Conservation (phyloP, 2,329 filamentous ascomycete genomes). For the Didymella arachidicola region DNA sequence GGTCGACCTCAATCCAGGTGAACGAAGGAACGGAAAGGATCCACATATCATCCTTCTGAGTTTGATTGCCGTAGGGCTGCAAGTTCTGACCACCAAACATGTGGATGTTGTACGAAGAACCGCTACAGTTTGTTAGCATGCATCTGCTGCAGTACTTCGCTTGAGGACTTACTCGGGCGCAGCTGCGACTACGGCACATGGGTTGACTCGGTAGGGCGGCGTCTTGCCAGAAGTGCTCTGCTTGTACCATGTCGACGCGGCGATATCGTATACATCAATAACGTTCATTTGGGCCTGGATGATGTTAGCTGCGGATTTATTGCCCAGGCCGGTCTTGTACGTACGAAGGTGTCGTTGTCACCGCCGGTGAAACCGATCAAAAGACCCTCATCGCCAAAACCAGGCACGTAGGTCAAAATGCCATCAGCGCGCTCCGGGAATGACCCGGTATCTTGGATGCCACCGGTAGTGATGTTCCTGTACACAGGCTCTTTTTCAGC, state of each 20-base stretch:
- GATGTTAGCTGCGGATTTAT: constrained; percentile 16
- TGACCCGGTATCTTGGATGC: constrained; percentile 69
- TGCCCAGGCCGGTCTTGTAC: constrained; percentile 23
- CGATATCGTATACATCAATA: constrained; percentile 83
- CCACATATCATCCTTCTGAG: constrained; percentile 77
- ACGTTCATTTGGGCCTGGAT: constrained; percentile 69
- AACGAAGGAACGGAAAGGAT: constrained; percentile 81
- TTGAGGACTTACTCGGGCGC: constrained; percentile 64
- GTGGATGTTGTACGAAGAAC: constrained; percentile 78
- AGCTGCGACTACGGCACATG: constrained; percentile 75
- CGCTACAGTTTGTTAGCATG: constrained; percentile 49
- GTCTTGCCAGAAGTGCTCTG: constrained; percentile 70
- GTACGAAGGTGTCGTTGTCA: constrained; percentile 69
- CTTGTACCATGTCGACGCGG: constrained; percentile 73
- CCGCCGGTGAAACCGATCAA: constrained; percentile 81
- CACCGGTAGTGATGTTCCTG: constrained; percentile 76
- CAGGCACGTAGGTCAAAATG: constrained; percentile 76
- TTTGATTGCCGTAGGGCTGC: constrained; percentile 65
- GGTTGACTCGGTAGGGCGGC: constrained; percentile 68
- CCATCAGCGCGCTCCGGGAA: constrained; percentile 80
- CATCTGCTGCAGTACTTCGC: background rate
- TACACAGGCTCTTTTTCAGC: constrained; percentile 71
- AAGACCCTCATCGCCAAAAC: constrained; percentile 77
- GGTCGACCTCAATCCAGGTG: constrained; percentile 75
- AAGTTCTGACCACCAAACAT: constrained; percentile 81